Base-by-base conservation (phyloP, 75 land plant species). In the Cunninghamia lanceolata region DNA sequence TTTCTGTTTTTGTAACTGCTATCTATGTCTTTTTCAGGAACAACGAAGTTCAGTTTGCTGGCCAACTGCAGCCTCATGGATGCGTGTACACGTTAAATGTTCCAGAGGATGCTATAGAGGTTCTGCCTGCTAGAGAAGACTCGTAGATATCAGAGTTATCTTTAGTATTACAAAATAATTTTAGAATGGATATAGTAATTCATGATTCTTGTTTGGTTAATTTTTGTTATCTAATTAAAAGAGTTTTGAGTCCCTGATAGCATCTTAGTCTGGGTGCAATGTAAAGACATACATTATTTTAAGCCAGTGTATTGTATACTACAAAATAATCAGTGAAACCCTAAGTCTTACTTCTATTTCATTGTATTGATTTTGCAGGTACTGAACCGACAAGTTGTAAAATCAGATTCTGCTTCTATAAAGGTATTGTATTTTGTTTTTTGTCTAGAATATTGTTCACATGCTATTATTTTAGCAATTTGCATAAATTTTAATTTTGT, bases 21-120 rank as follows among this genome's bases (percentile, higher is more conserved):
- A 32, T 78, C 7, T n/a, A 43, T 83, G 52, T 52, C 15, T 80
- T 87, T 84, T 52, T 3, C 83, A 98, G 99, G 92, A 98, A 98
- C 82, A 98, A 98, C 87, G 99, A 97, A 89, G 94, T 98, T 46
- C 99, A 98, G 84, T 97, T 95, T 89, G 99, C 99, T 87, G 99
- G 99, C 25, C 91, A 93, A 86, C 86, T 98, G 43, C 95, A 98
- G 83, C 95, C 99, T n/a, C 86, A 85, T 34, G 99, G 99, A 6
- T 97, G 98, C 84, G 46, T 53, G 70, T 95, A 93, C 85, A 66
- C 70, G 45, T 86, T 98, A 85, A 84, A 90, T 30, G 90, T 97
- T 83, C 92, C 93, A 52, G 34, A 86, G 17, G 94, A 94, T 8
- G 91, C 93, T 86, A 32, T 70, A 43, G 91, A 95, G 97, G 99